phyloP scores from a whole-genome alignment of 805 yeast genomes.

The Candida railenensis region DNA sequence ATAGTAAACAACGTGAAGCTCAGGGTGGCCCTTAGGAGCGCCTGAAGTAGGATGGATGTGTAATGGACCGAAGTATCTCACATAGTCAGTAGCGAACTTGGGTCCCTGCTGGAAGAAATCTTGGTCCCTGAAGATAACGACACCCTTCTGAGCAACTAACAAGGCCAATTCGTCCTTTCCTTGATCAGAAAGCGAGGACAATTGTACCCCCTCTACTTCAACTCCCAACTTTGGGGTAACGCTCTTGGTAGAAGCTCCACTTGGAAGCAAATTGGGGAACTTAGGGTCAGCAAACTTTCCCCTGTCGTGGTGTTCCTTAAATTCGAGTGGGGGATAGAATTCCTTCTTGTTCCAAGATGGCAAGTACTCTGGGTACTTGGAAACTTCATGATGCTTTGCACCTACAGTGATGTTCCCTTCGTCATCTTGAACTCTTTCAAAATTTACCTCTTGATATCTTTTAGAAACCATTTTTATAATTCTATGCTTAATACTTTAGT shows the following conservation, averaged over 20 bases:
- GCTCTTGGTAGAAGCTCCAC: slow-evolving; percentile 26
- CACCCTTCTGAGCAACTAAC: slow-evolving; percentile 65
- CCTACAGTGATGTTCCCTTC: slow-evolving; percentile 14
- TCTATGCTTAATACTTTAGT: too few relatives aligned
- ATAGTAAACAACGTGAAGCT: slow-evolving; percentile 28
- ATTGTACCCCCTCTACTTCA: slow-evolving; percentile 58
- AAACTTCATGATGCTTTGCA: slow-evolving; percentile 13
- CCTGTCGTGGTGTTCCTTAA: slow-evolving; percentile 56
- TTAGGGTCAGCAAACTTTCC: slow-evolving; percentile 58
- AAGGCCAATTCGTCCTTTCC: slow-evolving; percentile 71
- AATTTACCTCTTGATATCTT: background rate
- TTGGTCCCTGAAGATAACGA: slow-evolving; percentile 63
- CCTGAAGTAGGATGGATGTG: slow-evolving; percentile 49
- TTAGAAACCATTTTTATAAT: background rate
- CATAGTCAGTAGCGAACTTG: slow-evolving; percentile 28
- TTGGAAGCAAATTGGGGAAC: slow-evolving; percentile 46
- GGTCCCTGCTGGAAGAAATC: slow-evolving; percentile 50
- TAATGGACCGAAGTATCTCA: slow-evolving; percentile 34
- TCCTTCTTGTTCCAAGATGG: slow-evolving; percentile 38
- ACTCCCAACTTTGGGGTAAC: slow-evolving; percentile 74
- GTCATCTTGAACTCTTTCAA: slow-evolving; percentile 1
- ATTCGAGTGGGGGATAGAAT: slow-evolving; percentile 48
- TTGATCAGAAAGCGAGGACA: slow-evolving; percentile 48
- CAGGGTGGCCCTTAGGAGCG: slow-evolving; percentile 31
- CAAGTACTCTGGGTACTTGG: slow-evolving; percentile 23